Percentiles rank a stretch among this genome's conserved stretches.
Evolutionary conservation across 805 yeast genomes (phyloP).

Genomic region (Saturnispora zaruensis): DNA sequence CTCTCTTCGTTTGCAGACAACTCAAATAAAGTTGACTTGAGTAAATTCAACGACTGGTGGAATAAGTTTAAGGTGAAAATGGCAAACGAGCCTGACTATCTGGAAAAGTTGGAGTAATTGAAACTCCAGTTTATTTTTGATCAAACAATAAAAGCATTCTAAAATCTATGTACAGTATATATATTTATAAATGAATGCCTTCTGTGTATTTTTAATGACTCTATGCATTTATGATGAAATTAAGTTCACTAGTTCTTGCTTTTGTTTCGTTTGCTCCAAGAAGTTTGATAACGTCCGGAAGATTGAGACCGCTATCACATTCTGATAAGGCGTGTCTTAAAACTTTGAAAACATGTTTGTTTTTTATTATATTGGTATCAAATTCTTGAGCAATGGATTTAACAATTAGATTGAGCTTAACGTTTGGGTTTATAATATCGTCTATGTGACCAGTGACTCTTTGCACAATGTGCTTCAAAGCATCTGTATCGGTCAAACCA

Average conservation of each 20-base stretch:
- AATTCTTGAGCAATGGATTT: conserved; percentile 4
- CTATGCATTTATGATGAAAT: conserved; percentile 2
- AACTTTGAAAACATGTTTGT: conserved; percentile 44
- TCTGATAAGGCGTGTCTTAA: conserved; percentile 66
- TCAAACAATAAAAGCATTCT: conserved; percentile 1
- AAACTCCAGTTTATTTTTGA: not conserved
- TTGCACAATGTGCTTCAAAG: conserved; percentile 3
- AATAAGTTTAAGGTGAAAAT: conserved; percentile 70
- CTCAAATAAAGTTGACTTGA: conserved; percentile 76
- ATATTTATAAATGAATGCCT: not conserved
- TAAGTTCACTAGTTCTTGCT: conserved; percentile 19
- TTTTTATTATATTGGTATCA: conserved; percentile 13
- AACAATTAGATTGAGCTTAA: conserved; percentile 5
- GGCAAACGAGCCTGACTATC: conserved; percentile 72
- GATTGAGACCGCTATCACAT: conserved; percentile 57
- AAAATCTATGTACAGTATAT: not conserved
- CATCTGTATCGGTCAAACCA: not conserved
- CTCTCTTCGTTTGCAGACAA: conserved; percentile 78
- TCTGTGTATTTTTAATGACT: not conserved
- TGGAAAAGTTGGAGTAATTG: conserved; percentile 37
- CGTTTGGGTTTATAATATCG: conserved; percentile 5
- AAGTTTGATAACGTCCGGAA: conserved; percentile 48
- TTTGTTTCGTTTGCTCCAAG: conserved; percentile 39
- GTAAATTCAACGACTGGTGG: conserved; percentile 94
- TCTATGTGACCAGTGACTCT: not conserved